phyloP scores from a whole-genome alignment of 2,329 filamentous ascomycete genomes.

The Ophioceras dolichostomum region DNA sequence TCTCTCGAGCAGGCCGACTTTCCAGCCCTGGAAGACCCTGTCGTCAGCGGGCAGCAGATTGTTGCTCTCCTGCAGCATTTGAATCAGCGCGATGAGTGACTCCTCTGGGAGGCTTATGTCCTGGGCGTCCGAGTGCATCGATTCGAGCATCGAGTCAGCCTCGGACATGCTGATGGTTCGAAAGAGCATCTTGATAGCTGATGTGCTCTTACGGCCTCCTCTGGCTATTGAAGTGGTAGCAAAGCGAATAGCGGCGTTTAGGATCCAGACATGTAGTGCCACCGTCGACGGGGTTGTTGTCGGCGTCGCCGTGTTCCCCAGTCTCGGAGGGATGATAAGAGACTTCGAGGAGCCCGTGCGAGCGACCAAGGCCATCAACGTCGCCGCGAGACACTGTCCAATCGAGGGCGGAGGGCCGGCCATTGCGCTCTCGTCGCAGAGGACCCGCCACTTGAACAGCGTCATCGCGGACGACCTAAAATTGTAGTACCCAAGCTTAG shows the following conservation, averaged over 20 bases:
- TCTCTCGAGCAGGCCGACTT: conserved; percentile 48
- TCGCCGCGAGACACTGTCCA: conserved; percentile 38
- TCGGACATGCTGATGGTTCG: conserved; percentile 26
- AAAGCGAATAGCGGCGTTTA: conserved; percentile 44
- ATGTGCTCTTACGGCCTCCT: conserved; percentile 10
- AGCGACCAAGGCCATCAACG: conserved; percentile 38
- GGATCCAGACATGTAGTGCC: conserved; percentile 39
- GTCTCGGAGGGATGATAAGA: conserved; percentile 32
- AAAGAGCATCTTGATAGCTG: conserved; percentile 43
- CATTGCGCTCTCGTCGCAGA: conserved; percentile 16
- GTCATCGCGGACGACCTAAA: conserved; percentile 30
- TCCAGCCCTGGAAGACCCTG: conserved; percentile 52
- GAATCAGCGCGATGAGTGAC: conserved; percentile 31
- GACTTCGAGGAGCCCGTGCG: conserved; percentile 47
- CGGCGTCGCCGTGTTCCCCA: too few species aligned
- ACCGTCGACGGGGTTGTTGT: too few species aligned
- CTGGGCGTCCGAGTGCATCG: conserved; percentile 42
- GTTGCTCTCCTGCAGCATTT: conserved; percentile 34
- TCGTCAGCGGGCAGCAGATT: conserved; percentile 40
- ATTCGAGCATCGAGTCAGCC: conserved; percentile 35
- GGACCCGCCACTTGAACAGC: conserved; percentile 46
- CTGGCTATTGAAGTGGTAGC: conserved; percentile 27
- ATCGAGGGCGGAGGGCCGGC: conserved; percentile 21
- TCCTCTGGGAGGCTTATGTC: conserved; percentile 41
- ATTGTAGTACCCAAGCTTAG: conserved; percentile 35